Conservation (phyloP, 2,329 filamentous ascomycete species). For the Sphaceloma murrayae region DNA sequence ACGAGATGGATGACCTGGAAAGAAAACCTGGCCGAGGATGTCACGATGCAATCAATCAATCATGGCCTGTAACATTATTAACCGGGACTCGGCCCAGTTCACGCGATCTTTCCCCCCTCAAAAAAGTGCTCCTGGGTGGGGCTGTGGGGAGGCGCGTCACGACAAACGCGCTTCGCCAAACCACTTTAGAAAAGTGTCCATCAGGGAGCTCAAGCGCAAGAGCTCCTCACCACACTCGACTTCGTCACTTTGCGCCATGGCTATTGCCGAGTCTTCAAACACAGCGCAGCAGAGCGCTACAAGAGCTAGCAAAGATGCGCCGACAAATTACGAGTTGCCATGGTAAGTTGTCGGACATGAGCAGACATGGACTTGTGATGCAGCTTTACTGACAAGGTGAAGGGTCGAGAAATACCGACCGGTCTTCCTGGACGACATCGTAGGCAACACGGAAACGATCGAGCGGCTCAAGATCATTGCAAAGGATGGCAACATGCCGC, state of each 20-base stretch:
- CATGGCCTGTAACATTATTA: too few species aligned
- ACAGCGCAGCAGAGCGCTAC: constrained; percentile 30
- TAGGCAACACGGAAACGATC: constrained; percentile 95
- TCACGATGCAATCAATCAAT: too few species aligned
- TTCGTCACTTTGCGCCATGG: constrained; percentile 28
- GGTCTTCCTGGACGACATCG: constrained; percentile 88
- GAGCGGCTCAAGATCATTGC: constrained; percentile 97
- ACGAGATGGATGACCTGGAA: too few species aligned
- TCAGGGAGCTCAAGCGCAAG: not conserved
- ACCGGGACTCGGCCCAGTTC: too few species aligned
- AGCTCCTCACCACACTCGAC: not conserved
- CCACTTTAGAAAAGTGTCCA: constrained; percentile 8
- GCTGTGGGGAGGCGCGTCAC: constrained; percentile 10
- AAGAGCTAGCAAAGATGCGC: constrained; percentile 32
- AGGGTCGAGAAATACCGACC: constrained; percentile 99
- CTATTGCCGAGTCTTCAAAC: constrained; percentile 37
- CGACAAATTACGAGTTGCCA: constrained; percentile 62
- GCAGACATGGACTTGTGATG: too few species aligned
- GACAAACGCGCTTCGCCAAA: constrained; percentile 13
- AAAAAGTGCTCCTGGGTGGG: too few species aligned
- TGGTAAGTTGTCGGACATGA: too few species aligned
- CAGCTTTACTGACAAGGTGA: constrained; percentile 15
- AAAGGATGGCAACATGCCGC: constrained; percentile 97
- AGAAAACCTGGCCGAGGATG: too few species aligned
- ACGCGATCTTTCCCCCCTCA: too few species aligned